Base-by-base conservation (phyloP, 164 flowering plant genomes). In the Chimonanthus salicifolius region DNA sequence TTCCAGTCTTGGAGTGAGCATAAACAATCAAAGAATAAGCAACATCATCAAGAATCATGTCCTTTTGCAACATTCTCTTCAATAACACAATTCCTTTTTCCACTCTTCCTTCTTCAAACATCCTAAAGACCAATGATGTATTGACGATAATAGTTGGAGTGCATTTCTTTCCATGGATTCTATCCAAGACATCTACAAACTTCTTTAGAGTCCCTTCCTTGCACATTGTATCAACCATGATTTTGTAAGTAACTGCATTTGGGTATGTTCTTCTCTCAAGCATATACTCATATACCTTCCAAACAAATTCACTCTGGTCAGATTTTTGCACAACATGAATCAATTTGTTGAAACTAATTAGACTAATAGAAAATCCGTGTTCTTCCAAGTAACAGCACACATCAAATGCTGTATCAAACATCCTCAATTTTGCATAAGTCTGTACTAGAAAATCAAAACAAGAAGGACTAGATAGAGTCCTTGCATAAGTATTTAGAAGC, bases 201-300 rank as follows among this genome's bases (percentile, higher is more conserved):
- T 54, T 54, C 9, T 11, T 51, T 0, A 54, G 16, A 54, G 4
- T 54, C 15, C 60, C 60, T 3, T 54, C 5, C 9, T 54, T 54
- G 60, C 11, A 54, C 60, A 54, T 0, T 10, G 60, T 46, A 75
- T 62, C 71, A 9, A 87, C 80, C 97, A 92, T 81, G 44, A 72
- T 84, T 60, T 74, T 83, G 15, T 77, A 58, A 1, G 92, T 89
- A n/a, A 65, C 73, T 66, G 81, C 90, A 86, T 90, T 90, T 69
- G 97, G 97, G 69, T 81, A 88, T n/a, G 63, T 76, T 75, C 91
- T 88, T 18, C 50, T 82, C 49, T 73, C 62, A 20, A 92, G 73
- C 94, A 92, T 89, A 75, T 74, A 84, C 85, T 90, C 94, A 78
- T 90, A 94, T 20, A 94, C 74, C 58, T 76, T 80, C 98, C 98